Evolutionary conservation across 495 filamentous ascomycete species (phyloP), one percentile per base, ranked within the genome.

Genomic region (Penicillium fimorum): DNA sequence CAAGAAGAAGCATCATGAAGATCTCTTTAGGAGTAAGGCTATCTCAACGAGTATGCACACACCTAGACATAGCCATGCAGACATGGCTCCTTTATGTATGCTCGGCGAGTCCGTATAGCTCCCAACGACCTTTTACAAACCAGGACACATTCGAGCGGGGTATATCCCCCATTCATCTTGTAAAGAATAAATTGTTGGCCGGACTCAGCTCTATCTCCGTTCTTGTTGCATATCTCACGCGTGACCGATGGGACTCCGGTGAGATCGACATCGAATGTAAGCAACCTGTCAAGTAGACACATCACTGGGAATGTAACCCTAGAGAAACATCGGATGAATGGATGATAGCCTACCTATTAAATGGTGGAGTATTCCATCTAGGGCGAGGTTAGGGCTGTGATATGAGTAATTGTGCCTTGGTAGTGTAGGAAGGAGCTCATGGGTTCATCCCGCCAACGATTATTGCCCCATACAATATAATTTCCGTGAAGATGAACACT

Each of bases 181-280:
- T 29, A 20, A n/a, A n/a, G 3, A 11, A 29, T 35, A 35, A 8
- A 32, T 18, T 18, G 22, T 17, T 38, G 13, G 4, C 52, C 52
- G 18, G 32, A 54, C 3, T 47, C 4, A 47, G 52, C 24, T 46
- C 15, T 29, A 37, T 22, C 52, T 54, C 52, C 52, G 52, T 15
- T 35, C 46, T 47, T 40, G 49, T 20, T 38, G 37, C 37, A n/a
- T 41, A 50, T 45, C 47, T 25, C 46, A 18, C 52, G 43, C 37
- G 38, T 61, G 62, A 62, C 38, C 62, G 62, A 59, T 59, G 65
- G 65, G 46, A 60, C 55, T 47, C 47, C 32, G 18, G 17, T 38
- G 33, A 0, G 66, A 68, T 68, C 66, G 53, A 35, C 66, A 62
- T 55, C 9, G 25, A 25, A 42, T 43, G 42, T 25, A 40, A 63